Evolutionary conservation across 768 basidiomycete genomes (phyloP), one percentile per base, ranked within the genome.

Genomic region (Nidularia pulvinata): DNA sequence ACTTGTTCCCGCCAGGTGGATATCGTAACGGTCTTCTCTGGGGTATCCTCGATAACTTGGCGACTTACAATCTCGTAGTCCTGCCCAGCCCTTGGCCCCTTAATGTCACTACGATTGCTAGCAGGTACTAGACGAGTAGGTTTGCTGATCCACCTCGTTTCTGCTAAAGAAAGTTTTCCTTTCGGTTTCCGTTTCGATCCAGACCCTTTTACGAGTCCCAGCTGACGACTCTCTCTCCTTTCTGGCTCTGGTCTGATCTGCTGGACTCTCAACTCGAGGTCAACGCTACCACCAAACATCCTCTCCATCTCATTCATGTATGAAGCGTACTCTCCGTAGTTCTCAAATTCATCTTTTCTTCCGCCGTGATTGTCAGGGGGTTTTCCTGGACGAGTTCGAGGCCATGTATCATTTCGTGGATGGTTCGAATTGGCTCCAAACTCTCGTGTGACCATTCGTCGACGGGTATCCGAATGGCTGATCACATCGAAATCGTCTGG

Each of bases 1-100:
- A 81, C 79, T 44, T 80, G 77, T 59, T 84, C 79, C 34, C 82
- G 69, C 84, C 84, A 86, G 7, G 73, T 74, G 22, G 72, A 77
- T 51, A 86, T 78, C 46, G 79, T 81, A 5, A 81, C 79, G 6
- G 80, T 81, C 51, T 69, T 70, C 51, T 81, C 79, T 1, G 77
- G 75, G n/a, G 73, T 76, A 30, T 77, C 75, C 57, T 81, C 80
- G 32, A 81, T 54, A 25, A 81, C 70, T 39, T 65, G 66, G 35
- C 69, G 64, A 35, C 70, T 66, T 19, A 79, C 66, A 19, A 80
- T 70, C 61, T 80, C 76, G 53, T 74, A 78, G 16, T 73, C 69
- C 43, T 74, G 74, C 6, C 69, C 70, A 6, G 73, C 55, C 7
- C 56, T 65, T 7, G 71, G 70, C 0, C 63, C 65, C 16, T 51